phyloP scores from a whole-genome alignment of 208 protist species.

The Crithidia fasciculata region DNA sequence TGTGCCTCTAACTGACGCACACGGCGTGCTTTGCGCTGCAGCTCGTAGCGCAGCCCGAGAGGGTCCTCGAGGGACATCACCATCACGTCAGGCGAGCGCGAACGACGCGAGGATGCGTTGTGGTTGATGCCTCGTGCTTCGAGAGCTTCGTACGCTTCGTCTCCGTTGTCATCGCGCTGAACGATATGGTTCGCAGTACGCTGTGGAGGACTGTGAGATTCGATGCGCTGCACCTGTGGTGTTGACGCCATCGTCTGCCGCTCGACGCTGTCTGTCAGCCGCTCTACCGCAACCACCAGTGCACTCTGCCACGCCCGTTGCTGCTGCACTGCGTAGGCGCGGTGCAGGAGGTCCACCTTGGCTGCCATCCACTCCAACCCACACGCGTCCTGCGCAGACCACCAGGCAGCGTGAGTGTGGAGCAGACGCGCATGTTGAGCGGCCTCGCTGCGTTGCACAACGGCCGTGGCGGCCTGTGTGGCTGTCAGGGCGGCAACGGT shows the following conservation, averaged over 20 bases:
- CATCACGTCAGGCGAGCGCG: slow-evolving; percentile 16
- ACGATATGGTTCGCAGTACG: too few relatives aligned
- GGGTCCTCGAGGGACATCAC: slow-evolving; percentile 39
- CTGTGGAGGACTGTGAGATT: too few relatives aligned
- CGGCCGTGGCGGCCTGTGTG: slow-evolving; percentile 3
- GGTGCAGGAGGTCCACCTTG: neutral
- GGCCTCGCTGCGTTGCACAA: neutral
- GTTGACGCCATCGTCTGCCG: neutral
- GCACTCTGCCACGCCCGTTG: neutral
- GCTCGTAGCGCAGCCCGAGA: slow-evolving; percentile 40
- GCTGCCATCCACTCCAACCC: slow-evolving; percentile 14
- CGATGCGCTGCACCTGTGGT: neutral
- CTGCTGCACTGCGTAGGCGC: slow-evolving; percentile 6
- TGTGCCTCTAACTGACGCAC: slow-evolving; percentile 44
- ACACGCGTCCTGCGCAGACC: slow-evolving; percentile 12
- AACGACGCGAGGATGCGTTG: neutral
- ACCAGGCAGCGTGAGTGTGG: slow-evolving; percentile 7
- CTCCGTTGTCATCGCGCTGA: too few relatives aligned
- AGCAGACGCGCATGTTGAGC: neutral
- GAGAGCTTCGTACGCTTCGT: too few relatives aligned
- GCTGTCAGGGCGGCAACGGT: slow-evolving; percentile 11
- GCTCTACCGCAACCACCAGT: neutral
- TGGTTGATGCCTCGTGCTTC: too few relatives aligned
- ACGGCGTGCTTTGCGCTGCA: slow-evolving; percentile 38
- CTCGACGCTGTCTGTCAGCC: neutral